phyloP scores from a whole-genome alignment of 495 filamentous ascomycete genomes.

The Geoglossum glabrum region DNA sequence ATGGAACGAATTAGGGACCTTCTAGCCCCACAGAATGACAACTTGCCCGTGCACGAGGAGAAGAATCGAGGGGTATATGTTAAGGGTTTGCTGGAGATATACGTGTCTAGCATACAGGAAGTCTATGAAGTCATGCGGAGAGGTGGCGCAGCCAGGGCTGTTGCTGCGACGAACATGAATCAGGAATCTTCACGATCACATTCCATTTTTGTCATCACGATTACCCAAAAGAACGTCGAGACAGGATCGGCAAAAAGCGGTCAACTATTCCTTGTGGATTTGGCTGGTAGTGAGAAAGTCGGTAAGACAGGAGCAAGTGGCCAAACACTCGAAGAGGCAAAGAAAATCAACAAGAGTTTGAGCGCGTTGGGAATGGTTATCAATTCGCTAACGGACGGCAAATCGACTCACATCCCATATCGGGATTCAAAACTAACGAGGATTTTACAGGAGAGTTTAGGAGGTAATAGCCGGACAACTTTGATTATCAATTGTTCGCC shows the following conservation, averaged over 20 bases:
- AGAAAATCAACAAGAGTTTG: conserved; percentile 99
- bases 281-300: conserved; percentile 95
- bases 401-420: conserved; percentile 94
- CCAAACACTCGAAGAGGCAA: conserved; percentile 93
- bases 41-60: conserved; percentile 90
- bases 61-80: conserved; percentile 93
- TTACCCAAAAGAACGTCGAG: conserved; percentile 95
- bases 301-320: conserved; percentile 96
- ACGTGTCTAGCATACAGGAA: conserved; percentile 86
- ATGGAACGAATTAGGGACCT: conserved; percentile 97
- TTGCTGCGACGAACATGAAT: conserved; percentile 99
- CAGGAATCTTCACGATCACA: conserved; percentile 96
- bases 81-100: conserved; percentile 85
- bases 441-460: conserved; percentile 88
- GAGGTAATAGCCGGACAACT: conserved; percentile 92
- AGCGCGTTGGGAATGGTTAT: conserved; percentile 98
- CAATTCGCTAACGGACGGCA: conserved; percentile 90
- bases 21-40: conserved; percentile 79
- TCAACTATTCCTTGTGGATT: conserved; percentile 88
- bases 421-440: conserved; percentile 95
- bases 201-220: conserved; percentile 93
- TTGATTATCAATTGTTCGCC: conserved; percentile 97
- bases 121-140: conserved; percentile 95
- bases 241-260: conserved; percentile 93
- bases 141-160: conserved; percentile 70